phyloP scores from a whole-genome alignment of 345 rosid genomes.

The Eutrema japonicum region DNA sequence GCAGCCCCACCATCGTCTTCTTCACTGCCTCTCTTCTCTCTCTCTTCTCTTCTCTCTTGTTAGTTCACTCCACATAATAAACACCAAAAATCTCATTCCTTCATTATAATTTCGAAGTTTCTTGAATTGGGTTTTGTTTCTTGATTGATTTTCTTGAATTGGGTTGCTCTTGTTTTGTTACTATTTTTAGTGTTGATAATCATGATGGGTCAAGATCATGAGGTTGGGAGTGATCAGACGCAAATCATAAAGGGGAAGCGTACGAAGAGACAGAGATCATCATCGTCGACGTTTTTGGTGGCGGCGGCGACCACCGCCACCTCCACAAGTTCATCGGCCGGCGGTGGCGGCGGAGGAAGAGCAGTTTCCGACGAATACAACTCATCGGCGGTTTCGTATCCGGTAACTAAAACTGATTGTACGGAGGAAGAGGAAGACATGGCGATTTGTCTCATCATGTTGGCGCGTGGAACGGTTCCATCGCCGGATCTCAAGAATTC shows the following conservation, averaged over 20 bases:
- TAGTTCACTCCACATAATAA: conserved; percentile 48
- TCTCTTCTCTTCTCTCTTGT: conserved; percentile 39
- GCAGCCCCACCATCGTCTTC: conserved; percentile 51
- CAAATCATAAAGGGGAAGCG: conserved; percentile 72
- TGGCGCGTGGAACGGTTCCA: conserved; percentile 59
- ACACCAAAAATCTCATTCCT: conserved; percentile 34
- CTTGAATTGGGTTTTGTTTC: conserved; percentile 34
- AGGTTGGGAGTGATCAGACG: conserved; percentile 41
- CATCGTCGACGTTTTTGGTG: conserved; percentile 53
- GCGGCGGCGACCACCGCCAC: conserved; percentile 38
- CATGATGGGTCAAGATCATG: conserved; percentile 51
- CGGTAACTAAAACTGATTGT: conserved; percentile 49
- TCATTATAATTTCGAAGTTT: conserved; percentile 21
- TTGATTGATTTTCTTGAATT: conserved; percentile 26
- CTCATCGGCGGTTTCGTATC: conserved; percentile 47
- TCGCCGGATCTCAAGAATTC: conserved; percentile 39
- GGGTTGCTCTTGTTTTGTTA: neutral
- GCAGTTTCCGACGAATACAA: conserved; percentile 41
- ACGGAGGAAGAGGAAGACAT: conserved; percentile 86
- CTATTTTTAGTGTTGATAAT: neutral
- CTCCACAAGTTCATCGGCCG: conserved; percentile 61
- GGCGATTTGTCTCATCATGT: conserved; percentile 86
- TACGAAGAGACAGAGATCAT: conserved; percentile 75
- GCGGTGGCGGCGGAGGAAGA: conserved; percentile 41
- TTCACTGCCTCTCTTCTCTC: conserved; percentile 39